Conservation (phyloP, 2,329 filamentous ascomycete genomes). For the Curvularia verruculosa region DNA sequence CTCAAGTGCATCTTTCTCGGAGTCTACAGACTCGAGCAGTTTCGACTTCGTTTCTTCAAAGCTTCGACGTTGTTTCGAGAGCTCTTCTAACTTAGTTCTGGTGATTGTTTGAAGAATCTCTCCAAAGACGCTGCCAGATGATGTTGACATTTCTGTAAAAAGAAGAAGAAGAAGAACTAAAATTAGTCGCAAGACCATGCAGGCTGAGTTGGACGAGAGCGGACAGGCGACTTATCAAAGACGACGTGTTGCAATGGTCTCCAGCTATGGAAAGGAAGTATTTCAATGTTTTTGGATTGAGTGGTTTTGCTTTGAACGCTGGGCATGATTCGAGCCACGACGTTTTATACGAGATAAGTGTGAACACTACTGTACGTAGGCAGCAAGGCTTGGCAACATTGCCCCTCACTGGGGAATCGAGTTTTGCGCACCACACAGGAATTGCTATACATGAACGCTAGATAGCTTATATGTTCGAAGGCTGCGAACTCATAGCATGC, state of each 20-base stretch:
- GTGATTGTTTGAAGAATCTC: conserved; percentile 46
- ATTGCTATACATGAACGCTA: background rate
- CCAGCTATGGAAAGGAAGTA: background rate
- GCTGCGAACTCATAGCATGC: background rate
- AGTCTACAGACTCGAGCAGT: conserved; percentile 20
- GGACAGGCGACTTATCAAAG: background rate
- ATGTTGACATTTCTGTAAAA: conserved; percentile 27
- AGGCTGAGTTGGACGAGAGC: background rate
- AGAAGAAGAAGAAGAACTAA: no score
- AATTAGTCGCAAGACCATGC: background rate
- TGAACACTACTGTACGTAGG: conserved; percentile 1
- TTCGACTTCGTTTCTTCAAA: conserved; percentile 40
- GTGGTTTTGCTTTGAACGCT: background rate
- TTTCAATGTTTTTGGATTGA: no score
- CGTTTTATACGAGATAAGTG: background rate
- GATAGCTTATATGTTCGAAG: background rate
- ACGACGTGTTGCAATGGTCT: background rate
- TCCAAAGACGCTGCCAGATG: conserved; percentile 43
- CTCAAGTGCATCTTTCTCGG: conserved; percentile 29
- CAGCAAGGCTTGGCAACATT: conserved; percentile 8
- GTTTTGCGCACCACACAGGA: background rate
- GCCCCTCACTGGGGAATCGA: background rate
- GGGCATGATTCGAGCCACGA: no score
- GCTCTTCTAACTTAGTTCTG: conserved; percentile 45
- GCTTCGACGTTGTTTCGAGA: conserved; percentile 43